Base-by-base conservation (phyloP, 1,284 basidiomycete species). In the Cryptococcus jaspeensis region DNA sequence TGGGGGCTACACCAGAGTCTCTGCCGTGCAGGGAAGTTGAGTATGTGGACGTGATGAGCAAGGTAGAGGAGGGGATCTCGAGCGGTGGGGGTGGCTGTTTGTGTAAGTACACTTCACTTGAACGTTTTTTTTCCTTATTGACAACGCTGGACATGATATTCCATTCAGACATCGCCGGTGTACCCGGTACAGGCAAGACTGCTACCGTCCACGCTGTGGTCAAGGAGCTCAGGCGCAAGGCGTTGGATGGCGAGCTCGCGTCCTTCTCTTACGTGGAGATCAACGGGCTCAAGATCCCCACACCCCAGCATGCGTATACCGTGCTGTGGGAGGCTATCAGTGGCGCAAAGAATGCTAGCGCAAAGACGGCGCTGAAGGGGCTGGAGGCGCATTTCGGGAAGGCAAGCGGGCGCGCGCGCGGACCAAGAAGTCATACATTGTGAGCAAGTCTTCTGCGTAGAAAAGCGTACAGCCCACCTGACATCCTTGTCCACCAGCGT, bases 261-360 rank as follows among this genome's bases (percentile, higher is more conserved):
- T 90, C 91, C 0, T 99, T 99, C 78, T 91, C 88, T 0, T 99
- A 96, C 67, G 91, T 98, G 59, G 96, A 99, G 74, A 97, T 99
- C 70, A 99, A 99, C 70, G 96, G 96, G 0, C 86, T 99, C 63
- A 89, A 88, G 70, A 87, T 97, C 44, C 89, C 91, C 0, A 90
- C 94, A 53, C 92, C 93, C 2, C 81, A 86, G 22, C 88, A 90
- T 5, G 92, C 93, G 1, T 97, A 96, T 69, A 85, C 83, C 43
- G 81, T 92, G 0, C 83, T 97, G 3, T 97, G 92, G 93, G 90
- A 93, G 71, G 85, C 86, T 2, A 83, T 96, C 23, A 88, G 85
- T 0, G 89, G 89, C 56, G 80, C 83, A 82, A 87, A 13, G 84
- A 88, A 37, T 82, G 85, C 68, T n/a, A 72, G 67, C 15, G 59